Base-by-base conservation (phyloP, 352 stramenopile genomes). In the Phytopythium vexans region DNA sequence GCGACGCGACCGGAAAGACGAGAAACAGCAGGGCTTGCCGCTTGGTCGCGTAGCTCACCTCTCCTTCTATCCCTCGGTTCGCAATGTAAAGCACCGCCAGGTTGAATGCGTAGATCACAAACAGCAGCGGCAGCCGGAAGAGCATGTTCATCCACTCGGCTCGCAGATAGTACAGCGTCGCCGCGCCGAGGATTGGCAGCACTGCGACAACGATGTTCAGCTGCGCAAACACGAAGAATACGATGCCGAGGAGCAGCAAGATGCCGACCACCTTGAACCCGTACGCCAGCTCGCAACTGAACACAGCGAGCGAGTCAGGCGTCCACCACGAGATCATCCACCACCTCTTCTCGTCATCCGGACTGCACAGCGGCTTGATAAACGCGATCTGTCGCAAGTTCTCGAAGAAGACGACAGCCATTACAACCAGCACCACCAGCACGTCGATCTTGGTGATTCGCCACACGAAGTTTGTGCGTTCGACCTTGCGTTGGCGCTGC, bases 61-160 rank as follows among this genome's bases (percentile, higher is more conserved):
- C n/a, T 11, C 41, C 34, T 21, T 72, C 49, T 49, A 69, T 58
- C 41, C 74, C 49, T 54, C 50, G 64, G 48, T 88, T 85, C 35
- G 84, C 59, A 21, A 82, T 48, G 60, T 81, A 87, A 2, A 89
- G 52, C 45, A 74, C 61, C 15, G 63, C 67, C 41, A 66, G 75
- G 60, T 93, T 93, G 61, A 88, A 89, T 32, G 66, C 74, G 56
- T 89, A 86, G 38, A 91, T 74, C n/a, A 88, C 58, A 5, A 82
- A 61, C 44, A 90, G 46, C 33, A 88, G 66, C 16, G 83, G 83
- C 8, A 87, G 56, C 2, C 83, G 73, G 31, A 89, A 74, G 14
- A 91, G 52, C 80, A 93, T 91, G 62, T 89, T 89, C 64, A 89
- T 72, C 83, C 83, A 93, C 65, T 86, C 79, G 33, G 72, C 69